These are phyloP conservation scores for Lizonia empirigonia DNA, from an alignment of 2,329 filamentous ascomycete species.

Conservation along the genomic window DNA sequence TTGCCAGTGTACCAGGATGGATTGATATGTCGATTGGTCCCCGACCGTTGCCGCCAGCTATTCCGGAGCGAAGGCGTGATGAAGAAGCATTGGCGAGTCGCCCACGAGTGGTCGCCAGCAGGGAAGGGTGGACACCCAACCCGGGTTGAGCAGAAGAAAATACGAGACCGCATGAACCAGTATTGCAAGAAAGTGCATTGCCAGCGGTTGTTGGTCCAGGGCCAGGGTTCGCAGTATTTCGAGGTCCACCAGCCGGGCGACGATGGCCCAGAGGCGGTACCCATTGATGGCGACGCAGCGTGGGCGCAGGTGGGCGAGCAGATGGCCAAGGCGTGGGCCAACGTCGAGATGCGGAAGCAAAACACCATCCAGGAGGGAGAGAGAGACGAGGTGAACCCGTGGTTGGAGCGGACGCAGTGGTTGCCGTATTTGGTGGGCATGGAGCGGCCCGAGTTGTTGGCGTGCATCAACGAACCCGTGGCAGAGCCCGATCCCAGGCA, in stretches of 20 bases:
- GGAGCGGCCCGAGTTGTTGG: too few relatives aligned
- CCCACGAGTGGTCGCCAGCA: conserved; percentile 1
- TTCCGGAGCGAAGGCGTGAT: conserved; percentile 1
- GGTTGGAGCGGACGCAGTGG: too few relatives aligned
- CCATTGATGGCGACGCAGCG: background rate
- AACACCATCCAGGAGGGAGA: too few relatives aligned
- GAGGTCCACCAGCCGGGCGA: background rate
- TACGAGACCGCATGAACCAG: conserved; percentile 2
- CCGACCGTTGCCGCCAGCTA: background rate
- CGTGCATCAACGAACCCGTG: too few relatives aligned
- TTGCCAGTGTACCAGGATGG: conserved; percentile 9
- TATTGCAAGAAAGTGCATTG: background rate
- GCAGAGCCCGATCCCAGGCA: too few relatives aligned
- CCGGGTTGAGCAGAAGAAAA: conserved; percentile 3
- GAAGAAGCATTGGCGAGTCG: conserved; percentile 8
- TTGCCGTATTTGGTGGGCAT: too few relatives aligned
- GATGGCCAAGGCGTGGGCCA: too few relatives aligned
- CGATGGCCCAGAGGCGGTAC: background rate
- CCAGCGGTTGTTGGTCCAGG: background rate
- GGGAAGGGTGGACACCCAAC: conserved; percentile 5
- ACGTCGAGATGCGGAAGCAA: too few relatives aligned
- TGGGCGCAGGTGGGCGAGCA: too few relatives aligned
- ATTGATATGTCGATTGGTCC: conserved; percentile 1
- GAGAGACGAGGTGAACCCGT: too few relatives aligned
- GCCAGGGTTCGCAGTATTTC: too few relatives aligned